Evolutionary conservation across 805 yeast species (phyloP), one percentile per base, ranked within the genome.

Genomic region (Metschnikowia amazonensis): DNA sequence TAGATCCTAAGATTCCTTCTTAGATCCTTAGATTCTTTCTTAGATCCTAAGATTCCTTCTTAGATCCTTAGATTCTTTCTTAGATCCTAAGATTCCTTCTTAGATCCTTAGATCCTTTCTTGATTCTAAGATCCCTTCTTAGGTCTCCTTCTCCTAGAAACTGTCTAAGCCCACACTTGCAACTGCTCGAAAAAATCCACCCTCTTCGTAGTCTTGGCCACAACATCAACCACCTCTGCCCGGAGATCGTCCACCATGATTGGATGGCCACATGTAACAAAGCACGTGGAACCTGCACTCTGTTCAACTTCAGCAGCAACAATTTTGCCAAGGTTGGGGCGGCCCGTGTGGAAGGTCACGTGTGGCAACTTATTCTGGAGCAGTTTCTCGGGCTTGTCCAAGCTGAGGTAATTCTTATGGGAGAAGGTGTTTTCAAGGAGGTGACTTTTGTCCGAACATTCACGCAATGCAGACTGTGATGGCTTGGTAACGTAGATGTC

Each of bases 241-340:
- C 70, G 48, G 10, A 65, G 24, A 6, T 60, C 64, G 39, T 64
- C 70, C 17, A 63, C 67, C 69, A 65, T 61, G 6, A 50, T 44
- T 1, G 69, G 69, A 42, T 64, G 66, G 3, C 67, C 69, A 46
- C 70, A 65, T 0, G 67, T 43, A 5, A 65, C 60, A 36, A 63
- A 64, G 16, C 57, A 53, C 2, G 44, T 40, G 4, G 59, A 48
- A 4, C 57, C 56, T 3, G 29, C 17, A 9, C 53, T 42, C 11
- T 36, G 45, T 6, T 42, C 35, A 2, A 33, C 35, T 13, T 21
- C 35, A 7, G 14, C 3, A 1, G 27, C 34, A 5, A 55, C 54
- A 11, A 53, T 42, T 31, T 45, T 34, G 17, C 7, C 32, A 5
- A 53, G 44, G 27, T 49, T 46, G 1, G 59, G 59, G 10, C 59